Evolutionary conservation across 1,284 basidiomycete genomes (phyloP).

Genomic region (Moesziomyces antarcticus): DNA sequence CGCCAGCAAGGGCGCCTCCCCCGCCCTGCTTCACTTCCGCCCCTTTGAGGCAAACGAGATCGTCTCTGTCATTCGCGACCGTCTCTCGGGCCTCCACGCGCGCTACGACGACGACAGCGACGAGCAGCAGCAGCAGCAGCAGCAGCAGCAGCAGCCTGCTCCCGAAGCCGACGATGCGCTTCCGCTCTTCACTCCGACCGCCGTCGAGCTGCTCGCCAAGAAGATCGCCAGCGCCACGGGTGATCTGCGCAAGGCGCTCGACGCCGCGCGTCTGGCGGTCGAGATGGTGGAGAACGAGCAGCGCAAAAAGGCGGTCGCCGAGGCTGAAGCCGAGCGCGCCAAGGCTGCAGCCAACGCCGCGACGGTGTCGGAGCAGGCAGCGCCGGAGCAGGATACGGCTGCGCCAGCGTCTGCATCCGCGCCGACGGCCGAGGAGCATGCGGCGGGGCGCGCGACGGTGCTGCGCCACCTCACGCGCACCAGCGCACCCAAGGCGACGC

Average conservation of each 20-base stretch:
- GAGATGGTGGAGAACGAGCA: conserved; percentile 66
- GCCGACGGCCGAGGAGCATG: conserved; percentile 4
- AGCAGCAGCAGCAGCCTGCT: not conserved
- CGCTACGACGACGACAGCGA: conserved; percentile 41
- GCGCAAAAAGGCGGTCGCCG: conserved; percentile 40
- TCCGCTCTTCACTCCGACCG: conserved; percentile 66
- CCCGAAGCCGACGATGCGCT: conserved; percentile 17
- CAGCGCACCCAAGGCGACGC: conserved; percentile 59
- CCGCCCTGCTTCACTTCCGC: conserved; percentile 68
- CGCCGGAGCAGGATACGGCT: too few relatives aligned
- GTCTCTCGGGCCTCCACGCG: conserved; percentile 59
- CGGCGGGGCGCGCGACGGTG: conserved; percentile 21
- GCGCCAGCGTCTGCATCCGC: not conserved
- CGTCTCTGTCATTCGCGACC: conserved; percentile 64
- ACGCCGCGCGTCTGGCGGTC: conserved; percentile 67
- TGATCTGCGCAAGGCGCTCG: conserved; percentile 69
- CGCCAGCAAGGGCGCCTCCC: conserved; percentile 60
- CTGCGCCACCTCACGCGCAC: conserved; percentile 48
- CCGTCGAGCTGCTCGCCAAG: conserved; percentile 68
- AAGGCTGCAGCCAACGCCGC: conserved; percentile 3
- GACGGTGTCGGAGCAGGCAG: not conserved
- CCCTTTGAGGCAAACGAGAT: conserved; percentile 68
- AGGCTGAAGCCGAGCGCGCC: conserved; percentile 18
- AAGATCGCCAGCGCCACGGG: conserved; percentile 69
- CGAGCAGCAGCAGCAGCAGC: not conserved